phyloP scores from a whole-genome alignment of 2,329 filamentous ascomycete genomes.

The Penicillium verrucosum region DNA sequence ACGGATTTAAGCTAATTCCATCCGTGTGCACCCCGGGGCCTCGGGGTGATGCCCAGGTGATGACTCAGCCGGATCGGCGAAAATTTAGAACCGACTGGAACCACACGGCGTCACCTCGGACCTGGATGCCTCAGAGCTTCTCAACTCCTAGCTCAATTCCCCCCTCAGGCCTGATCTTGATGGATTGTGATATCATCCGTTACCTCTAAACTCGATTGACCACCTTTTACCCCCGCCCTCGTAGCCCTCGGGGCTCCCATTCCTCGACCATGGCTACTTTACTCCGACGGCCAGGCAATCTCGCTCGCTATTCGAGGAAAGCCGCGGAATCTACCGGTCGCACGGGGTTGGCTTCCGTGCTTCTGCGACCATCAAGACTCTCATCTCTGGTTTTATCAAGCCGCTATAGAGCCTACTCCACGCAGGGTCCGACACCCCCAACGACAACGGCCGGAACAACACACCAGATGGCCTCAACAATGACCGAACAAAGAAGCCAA shows the following conservation, averaged over 20 bases:
- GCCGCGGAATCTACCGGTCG: slow-evolving; percentile 53
- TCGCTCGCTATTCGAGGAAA: slow-evolving; percentile 61
- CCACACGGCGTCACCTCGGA: slow-evolving; percentile 18
- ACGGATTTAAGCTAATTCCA: slow-evolving; percentile 11
- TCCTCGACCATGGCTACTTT: slow-evolving; percentile 62
- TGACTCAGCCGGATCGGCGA: slow-evolving; percentile 38
- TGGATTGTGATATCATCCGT: slow-evolving; percentile 27
- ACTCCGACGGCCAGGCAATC: slow-evolving; percentile 63
- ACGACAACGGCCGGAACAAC: slow-evolving; percentile 40
- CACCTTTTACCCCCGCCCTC: slow-evolving; percentile 23
- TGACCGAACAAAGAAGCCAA: slow-evolving; percentile 36
- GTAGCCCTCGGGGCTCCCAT: slow-evolving; percentile 32
- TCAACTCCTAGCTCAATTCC: slow-evolving; percentile 16
- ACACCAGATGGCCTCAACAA: slow-evolving; percentile 36
- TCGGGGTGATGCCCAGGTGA: slow-evolving; percentile 14
- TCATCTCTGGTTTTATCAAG: slow-evolving; percentile 36
- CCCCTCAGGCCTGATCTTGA: slow-evolving; percentile 19
- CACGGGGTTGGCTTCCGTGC: slow-evolving; percentile 45
- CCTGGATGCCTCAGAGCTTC: slow-evolving; percentile 24
- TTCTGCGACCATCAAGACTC: slow-evolving; percentile 38
- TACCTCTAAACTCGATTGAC: slow-evolving; percentile 24
- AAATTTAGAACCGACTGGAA: slow-evolving; percentile 28
- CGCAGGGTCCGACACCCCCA: slow-evolving; percentile 46
- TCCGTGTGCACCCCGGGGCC: neutral
- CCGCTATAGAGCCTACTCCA: slow-evolving; percentile 42